A percentile compares a stretch with the other conserved stretches of the same genome.
These are phyloP conservation scores for Komagataella pastoris DNA, from an alignment of 805 yeast genomes.

Conservation along the genomic window DNA sequence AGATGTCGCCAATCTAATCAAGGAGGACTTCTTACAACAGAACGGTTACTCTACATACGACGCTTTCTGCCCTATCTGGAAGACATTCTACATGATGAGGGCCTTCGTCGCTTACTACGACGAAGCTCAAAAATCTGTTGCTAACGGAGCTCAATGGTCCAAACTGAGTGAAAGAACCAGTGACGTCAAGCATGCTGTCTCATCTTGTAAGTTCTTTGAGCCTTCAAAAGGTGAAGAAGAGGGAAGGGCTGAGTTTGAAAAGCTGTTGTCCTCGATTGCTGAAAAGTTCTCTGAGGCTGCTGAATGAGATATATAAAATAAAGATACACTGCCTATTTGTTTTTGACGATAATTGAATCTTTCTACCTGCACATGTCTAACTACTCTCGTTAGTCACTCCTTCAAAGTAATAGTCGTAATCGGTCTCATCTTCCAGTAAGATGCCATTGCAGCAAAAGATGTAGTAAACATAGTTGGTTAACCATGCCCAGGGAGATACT, in stretches of 20 bases:
- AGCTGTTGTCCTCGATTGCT: constrained; percentile 57
- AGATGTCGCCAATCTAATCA: constrained; percentile 83
- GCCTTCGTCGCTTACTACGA: constrained; percentile 84
- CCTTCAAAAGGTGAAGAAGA: constrained; percentile 84
- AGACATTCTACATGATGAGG: constrained; percentile 96
- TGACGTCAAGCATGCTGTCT: constrained; percentile 86
- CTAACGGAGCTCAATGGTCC: constrained; percentile 90
- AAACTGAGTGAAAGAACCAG: constrained; percentile 80
- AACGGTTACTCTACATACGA: constrained; percentile 98
- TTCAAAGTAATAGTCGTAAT: not conserved
- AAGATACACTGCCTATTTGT: not conserved
- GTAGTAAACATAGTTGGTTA: not conserved
- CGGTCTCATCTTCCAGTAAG: not conserved
- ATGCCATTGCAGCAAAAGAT: not conserved
- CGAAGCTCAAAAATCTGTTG: constrained; percentile 94
- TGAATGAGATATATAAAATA: constrained; percentile 33
- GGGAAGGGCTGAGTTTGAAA: constrained; percentile 64
- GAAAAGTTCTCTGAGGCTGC: constrained; percentile 94
- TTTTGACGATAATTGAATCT: not conserved
- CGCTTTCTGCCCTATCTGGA: constrained; percentile 99
- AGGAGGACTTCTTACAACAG: constrained; percentile 98
- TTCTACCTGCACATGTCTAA: not conserved
- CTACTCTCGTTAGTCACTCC: not conserved
- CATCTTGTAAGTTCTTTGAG: constrained; percentile 91
- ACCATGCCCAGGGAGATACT: not conserved